A percentile compares a stretch with the other conserved stretches of the same genome.
These are phyloP conservation scores for Citrus hindsii DNA, from an alignment of 345 rosid genomes.

Conservation along the genomic window DNA sequence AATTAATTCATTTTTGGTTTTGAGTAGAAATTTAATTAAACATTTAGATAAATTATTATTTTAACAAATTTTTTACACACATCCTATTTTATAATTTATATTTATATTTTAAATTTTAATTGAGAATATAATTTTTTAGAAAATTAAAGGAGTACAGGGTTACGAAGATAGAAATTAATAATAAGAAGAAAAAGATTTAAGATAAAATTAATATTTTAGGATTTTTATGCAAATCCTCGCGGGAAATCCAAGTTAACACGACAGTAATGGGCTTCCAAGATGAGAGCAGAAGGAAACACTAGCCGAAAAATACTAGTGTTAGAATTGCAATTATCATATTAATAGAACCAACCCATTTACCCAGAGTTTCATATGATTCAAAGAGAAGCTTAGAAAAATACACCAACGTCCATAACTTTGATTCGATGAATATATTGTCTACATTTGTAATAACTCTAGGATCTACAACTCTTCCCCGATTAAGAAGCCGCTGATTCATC, in stretches of 20 bases:
- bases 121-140: too few species aligned
- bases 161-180: too few species aligned
- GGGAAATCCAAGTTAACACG: not conserved
- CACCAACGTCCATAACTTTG: conserved; percentile 8
- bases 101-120: too few species aligned
- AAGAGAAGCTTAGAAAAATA: not conserved
- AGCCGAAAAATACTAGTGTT: not conserved
- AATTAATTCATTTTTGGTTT: too few species aligned
- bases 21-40: too few species aligned
- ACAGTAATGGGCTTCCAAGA: not conserved
- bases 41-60: too few species aligned
- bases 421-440: conserved; percentile 5
- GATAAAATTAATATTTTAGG: too few species aligned
- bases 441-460: not conserved
- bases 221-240: too few species aligned
- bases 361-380: not conserved
- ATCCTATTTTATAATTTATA: too few species aligned
- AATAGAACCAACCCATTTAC: not conserved
- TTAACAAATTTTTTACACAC: too few species aligned
- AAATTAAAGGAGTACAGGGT: too few species aligned
- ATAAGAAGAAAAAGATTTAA: too few species aligned
- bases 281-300: not conserved
- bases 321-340: conserved; percentile 7
- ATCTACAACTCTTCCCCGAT: conserved; percentile 7
- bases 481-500: conserved; percentile 8